phyloP scores from a whole-genome alignment of 2,329 filamentous ascomycete genomes.

The Pseudogymnoascus sp. region DNA sequence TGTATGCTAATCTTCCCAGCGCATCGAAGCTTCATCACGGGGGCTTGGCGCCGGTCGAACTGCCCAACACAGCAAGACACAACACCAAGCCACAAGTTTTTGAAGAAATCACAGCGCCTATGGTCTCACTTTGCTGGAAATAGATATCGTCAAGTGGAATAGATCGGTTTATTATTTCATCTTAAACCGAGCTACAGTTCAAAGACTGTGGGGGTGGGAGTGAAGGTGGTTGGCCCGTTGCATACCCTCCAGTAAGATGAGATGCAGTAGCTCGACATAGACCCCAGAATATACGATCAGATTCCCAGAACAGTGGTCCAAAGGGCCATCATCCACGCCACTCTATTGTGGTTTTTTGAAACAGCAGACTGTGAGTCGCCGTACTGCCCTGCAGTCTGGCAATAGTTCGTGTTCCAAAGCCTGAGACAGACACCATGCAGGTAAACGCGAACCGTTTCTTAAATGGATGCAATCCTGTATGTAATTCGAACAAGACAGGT shows the following conservation, averaged over 20 bases:
- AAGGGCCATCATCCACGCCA: not conserved
- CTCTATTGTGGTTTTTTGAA: not conserved
- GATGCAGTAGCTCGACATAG: constrained; percentile 5
- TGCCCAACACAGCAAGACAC: constrained; percentile 1
- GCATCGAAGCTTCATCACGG: not conserved
- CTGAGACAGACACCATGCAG: not conserved
- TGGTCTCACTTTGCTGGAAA: not conserved
- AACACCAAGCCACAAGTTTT: not conserved
- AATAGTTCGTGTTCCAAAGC: not conserved
- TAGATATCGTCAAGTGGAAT: constrained; percentile 6
- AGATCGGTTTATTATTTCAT: constrained; percentile 5
- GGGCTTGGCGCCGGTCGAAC: not conserved
- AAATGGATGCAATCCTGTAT: not conserved
- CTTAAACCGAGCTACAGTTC: not conserved
- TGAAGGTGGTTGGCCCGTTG: not conserved
- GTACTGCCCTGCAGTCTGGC: not conserved
- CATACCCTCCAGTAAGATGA: not conserved
- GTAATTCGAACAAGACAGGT: not conserved
- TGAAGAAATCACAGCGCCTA: not conserved
- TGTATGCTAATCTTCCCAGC: not conserved
- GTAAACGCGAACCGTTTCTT: not conserved
- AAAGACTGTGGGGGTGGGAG: not conserved
- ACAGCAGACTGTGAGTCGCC: not conserved
- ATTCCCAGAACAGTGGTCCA: not conserved
- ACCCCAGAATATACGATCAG: not conserved